These are phyloP conservation scores for Mycena crocata DNA, from an alignment of 768 basidiomycete species.

Conservation along the genomic window DNA sequence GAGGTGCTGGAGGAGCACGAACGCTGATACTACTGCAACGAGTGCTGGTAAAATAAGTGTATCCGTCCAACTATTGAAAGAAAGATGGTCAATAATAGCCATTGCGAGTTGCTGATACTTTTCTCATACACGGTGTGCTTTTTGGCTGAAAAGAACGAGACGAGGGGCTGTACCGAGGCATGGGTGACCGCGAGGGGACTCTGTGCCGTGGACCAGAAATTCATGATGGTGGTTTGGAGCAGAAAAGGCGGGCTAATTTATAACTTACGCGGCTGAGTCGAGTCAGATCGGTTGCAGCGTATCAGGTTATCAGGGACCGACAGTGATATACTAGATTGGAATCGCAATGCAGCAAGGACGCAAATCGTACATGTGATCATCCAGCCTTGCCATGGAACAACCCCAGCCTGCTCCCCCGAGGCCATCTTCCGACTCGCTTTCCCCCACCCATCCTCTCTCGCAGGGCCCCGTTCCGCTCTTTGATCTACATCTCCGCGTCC, in stretches of 20 bases:
- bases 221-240: not conserved
- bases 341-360: not conserved
- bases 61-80: constrained; percentile 36
- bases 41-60: constrained; percentile 52
- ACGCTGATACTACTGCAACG: constrained; percentile 47
- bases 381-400: not conserved
- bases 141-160: constrained; percentile 13
- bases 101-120: too few relatives aligned
- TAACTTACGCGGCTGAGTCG: not conserved
- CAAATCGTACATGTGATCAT: not conserved
- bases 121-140: constrained; percentile 18
- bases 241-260: not conserved
- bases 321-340: too few relatives aligned
- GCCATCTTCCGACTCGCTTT: constrained; percentile 6
- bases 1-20: constrained; percentile 47
- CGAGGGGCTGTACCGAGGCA: constrained; percentile 18
- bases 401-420: not conserved
- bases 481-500: constrained; percentile 74
- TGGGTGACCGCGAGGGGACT: constrained; percentile 21
- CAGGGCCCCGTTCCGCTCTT: constrained; percentile 77
- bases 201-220: constrained; percentile 19
- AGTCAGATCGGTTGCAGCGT: too few relatives aligned
- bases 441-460: constrained; percentile 49
- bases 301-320: too few relatives aligned
- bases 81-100: not conserved